Conservation (phyloP, 352 stramenopile genomes). For the Pythium apleroticum region DNA sequence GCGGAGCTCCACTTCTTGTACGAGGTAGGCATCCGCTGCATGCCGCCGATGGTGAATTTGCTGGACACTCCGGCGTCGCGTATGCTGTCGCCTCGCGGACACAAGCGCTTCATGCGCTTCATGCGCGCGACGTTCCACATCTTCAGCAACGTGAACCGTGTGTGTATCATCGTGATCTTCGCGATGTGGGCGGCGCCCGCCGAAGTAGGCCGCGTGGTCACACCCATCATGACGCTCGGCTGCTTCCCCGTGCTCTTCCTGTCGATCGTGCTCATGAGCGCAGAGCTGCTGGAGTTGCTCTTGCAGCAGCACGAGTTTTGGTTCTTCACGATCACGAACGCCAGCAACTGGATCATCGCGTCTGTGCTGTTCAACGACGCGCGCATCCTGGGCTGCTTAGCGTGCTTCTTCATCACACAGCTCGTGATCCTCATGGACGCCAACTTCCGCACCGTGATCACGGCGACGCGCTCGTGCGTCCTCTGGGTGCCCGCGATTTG, state of each 20-base stretch:
- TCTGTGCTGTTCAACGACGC: conserved; percentile 17
- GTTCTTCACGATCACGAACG: conserved; percentile 30
- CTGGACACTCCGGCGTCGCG: conserved; percentile 21
- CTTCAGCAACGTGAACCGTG: conserved; percentile 26
- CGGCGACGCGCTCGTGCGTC: conserved; percentile 4
- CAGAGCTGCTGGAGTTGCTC: conserved; percentile 16
- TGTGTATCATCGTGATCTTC: conserved; percentile 23
- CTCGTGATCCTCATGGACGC: conserved; percentile 29
- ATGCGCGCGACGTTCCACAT: conserved; percentile 17
- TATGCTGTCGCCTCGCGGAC: conserved; percentile 1
- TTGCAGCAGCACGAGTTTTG: conserved; percentile 29
- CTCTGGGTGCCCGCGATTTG: conserved; percentile 23
- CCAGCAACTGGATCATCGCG: conserved; percentile 23
- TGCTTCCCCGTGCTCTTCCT: conserved; percentile 13
- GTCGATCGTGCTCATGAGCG: conserved; percentile 20
- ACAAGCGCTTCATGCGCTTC: conserved; percentile 19
- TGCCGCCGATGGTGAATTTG: conserved; percentile 17
- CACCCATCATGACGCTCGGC: conserved; percentile 6
- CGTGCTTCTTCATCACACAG: conserved; percentile 21
- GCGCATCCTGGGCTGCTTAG: conserved; percentile 18
- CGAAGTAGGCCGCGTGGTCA: conserved; percentile 3
- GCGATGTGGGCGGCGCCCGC: conserved; percentile 17
- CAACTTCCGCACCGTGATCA: conserved; percentile 28
- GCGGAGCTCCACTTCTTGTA: conserved; percentile 17
- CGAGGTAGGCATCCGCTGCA: conserved; percentile 10